Percentiles rank a stretch among this genome's conserved stretches.
Evolutionary conservation across 352 stramenopile species (phyloP).

Genomic region (Sclerospora graminicola): DNA sequence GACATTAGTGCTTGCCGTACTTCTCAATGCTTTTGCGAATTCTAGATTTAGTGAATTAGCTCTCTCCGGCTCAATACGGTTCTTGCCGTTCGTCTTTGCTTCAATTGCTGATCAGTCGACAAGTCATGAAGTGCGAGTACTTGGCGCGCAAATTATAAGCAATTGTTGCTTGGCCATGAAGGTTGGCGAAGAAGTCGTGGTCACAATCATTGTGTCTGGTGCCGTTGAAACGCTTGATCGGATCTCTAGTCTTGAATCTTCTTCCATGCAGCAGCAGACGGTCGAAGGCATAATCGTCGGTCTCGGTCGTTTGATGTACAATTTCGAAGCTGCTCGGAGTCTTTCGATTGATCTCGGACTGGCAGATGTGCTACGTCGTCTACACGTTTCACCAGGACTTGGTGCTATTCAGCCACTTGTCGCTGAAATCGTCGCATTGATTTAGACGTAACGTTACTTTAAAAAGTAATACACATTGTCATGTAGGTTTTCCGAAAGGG

Average conservation of each 20-base stretch:
- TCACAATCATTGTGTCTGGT: conserved; percentile 63
- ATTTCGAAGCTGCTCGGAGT: conserved; percentile 46
- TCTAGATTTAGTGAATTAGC: conserved; percentile 40
- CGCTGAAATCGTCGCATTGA: conserved; percentile 49
- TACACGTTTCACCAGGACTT: conserved; percentile 34
- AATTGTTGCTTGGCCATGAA: conserved; percentile 63
- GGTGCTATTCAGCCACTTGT: conserved; percentile 40
- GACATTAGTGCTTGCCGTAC: conserved; percentile 43
- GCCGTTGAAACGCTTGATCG: conserved; percentile 55
- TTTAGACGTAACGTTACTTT: no score
- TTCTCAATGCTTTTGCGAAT: conserved; percentile 61
- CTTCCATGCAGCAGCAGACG: conserved; percentile 25
- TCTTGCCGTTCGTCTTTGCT: conserved; percentile 62
- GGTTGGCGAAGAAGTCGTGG: conserved; percentile 55
- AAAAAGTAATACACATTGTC: no score
- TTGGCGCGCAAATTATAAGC: conserved; percentile 51
- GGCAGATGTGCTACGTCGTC: conserved; percentile 43
- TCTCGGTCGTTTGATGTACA: conserved; percentile 49
- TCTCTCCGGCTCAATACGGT: conserved; percentile 28
- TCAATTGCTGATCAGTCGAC: conserved; percentile 30
- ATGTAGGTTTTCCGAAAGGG: no score
- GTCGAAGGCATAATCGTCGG: conserved; percentile 57
- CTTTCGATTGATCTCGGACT: conserved; percentile 57
- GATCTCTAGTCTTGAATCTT: conserved; percentile 29
- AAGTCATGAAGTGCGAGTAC: conserved; percentile 31